Conservation (phyloP, 2,329 filamentous ascomycete species). For the Sporothrix variecibatus region DNA sequence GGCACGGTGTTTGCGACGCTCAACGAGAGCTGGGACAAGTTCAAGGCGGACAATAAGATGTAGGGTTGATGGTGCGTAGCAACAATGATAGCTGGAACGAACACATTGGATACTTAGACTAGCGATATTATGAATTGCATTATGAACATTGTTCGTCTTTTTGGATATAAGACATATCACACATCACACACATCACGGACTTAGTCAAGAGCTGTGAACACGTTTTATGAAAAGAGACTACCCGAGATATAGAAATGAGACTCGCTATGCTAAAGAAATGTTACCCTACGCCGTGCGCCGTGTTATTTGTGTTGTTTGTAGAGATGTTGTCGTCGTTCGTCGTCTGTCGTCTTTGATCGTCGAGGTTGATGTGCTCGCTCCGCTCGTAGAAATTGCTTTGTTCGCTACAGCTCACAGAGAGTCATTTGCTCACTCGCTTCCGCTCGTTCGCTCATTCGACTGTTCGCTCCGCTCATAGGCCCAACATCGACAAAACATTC, state of each 20-base stretch:
- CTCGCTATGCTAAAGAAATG: conserved; percentile 5
- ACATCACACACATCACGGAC: background rate
- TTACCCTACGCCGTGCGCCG: conserved; percentile 6
- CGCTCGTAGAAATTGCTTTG: background rate
- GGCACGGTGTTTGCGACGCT: conserved; percentile 66
- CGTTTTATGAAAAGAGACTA: background rate
- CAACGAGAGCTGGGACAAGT: conserved; percentile 74
- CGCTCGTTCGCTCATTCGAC: background rate
- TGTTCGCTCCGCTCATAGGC: conserved; percentile 52
- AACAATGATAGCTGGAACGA: background rate
- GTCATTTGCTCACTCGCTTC: too few species aligned
- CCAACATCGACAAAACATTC: conserved; percentile 76
- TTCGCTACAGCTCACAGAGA: background rate
- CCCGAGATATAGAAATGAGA: background rate
- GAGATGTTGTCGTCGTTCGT: background rate
- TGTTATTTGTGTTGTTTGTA: background rate
- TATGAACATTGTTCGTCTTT: background rate
- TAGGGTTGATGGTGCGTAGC: conserved; percentile 37
- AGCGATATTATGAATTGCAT: background rate
- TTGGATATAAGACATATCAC: background rate
- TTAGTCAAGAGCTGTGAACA: background rate
- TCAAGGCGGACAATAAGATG: conserved; percentile 68
- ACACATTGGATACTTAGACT: background rate
- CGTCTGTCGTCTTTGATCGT: background rate
- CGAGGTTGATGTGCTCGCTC: background rate